Conservation (phyloP, 257 asterid genomes). For the Solanum pennellii region DNA sequence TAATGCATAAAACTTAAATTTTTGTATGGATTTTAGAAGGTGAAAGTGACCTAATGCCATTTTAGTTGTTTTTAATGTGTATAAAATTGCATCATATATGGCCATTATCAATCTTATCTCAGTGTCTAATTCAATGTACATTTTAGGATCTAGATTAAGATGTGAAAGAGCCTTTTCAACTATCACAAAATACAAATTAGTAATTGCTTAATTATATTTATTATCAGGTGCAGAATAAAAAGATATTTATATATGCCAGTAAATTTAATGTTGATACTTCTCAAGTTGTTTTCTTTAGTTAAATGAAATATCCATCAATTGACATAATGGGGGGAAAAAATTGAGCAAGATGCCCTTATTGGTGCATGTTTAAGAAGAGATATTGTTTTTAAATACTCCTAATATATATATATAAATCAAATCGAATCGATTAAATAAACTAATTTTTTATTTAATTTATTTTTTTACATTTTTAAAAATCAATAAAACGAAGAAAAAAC, state of each 20-base stretch:
- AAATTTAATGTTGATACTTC: neutral
- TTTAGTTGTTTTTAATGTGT: neutral
- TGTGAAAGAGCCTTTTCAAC: neutral
- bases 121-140: neutral
- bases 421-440: no score
- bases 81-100: no score
- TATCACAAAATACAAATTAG: neutral
- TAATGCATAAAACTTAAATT: neutral
- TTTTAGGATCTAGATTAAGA: neutral
- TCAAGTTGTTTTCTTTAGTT: neutral
- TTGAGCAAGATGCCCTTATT: neutral
- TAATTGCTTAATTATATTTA: neutral
- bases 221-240: neutral
- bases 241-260: neutral
- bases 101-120: neutral
- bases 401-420: no score
- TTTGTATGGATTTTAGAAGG: neutral
- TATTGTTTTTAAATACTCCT: no score
- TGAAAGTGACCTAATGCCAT: neutral
- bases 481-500: no score
- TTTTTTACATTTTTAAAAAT: no score
- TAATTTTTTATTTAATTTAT: rapidly evolving
- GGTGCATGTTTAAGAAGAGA: neutral
- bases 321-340: neutral
- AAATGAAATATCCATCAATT: neutral